Percentiles rank a stretch among this genome's conserved stretches.
Conservation (phyloP, 768 basidiomycete genomes). For the Cystoderma amianthinum region DNA sequence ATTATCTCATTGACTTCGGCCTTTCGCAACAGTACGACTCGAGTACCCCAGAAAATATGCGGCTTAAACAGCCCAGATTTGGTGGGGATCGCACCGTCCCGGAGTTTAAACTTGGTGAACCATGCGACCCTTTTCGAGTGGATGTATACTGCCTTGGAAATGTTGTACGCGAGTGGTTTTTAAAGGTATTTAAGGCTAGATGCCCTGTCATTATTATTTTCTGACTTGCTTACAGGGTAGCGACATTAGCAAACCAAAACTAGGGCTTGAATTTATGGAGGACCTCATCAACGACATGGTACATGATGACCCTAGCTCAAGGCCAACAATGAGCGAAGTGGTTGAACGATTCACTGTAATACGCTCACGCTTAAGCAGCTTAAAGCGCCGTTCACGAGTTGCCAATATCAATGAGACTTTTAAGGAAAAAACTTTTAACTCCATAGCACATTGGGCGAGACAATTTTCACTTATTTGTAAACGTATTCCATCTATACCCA, state of each 20-base stretch:
- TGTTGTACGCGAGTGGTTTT: slow-evolving; percentile 4
- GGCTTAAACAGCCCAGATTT: slow-evolving; percentile 2
- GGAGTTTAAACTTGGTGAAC: slow-evolving; percentile 11
- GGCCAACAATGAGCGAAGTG: not conserved
- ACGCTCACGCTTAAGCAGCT: not conserved
- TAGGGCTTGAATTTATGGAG: not conserved
- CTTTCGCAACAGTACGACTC: slow-evolving; percentile 8
- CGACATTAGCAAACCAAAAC: not conserved
- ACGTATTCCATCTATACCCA: not conserved
- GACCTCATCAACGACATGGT: not conserved
- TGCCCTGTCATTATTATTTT: not conserved
- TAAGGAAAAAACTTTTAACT: not conserved
- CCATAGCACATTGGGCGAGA: not conserved
- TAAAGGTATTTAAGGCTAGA: not conserved
- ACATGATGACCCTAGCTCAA: not conserved
- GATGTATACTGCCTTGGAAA: slow-evolving; percentile 20
- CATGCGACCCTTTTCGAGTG: slow-evolving; percentile 20
- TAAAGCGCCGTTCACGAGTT: not conserved
- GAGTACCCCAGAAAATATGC: not conserved
- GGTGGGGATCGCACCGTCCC: slow-evolving; percentile 16
- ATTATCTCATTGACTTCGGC: slow-evolving; percentile 21
- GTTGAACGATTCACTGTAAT: not conserved
- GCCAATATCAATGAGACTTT: not conserved
- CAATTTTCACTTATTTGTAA: not conserved
- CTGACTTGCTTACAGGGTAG: not conserved